phyloP scores from a whole-genome alignment of 2,329 filamentous ascomycete species.

The Colletotrichum abscissum region DNA sequence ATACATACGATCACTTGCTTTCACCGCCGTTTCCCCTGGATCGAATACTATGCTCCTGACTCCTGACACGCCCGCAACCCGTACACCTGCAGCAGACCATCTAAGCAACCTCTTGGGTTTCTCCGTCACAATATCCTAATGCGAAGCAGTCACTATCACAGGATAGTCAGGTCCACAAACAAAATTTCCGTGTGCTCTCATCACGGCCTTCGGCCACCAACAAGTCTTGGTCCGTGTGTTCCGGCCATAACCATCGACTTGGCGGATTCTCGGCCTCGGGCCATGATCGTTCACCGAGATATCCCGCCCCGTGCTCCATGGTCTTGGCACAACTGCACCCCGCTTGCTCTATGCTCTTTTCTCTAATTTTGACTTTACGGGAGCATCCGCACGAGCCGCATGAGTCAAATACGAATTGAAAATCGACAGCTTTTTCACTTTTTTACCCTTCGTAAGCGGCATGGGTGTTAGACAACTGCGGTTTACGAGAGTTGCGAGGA shows the following conservation, averaged over 20 bases:
- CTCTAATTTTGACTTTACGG: neutral
- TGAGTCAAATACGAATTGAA: neutral
- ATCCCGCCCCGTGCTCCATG: neutral
- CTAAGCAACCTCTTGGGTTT: neutral
- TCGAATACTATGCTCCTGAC: neutral
- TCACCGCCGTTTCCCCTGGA: neutral
- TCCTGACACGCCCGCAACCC: neutral
- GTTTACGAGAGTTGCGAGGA: neutral
- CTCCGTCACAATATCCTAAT: neutral
- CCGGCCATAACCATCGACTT: neutral
- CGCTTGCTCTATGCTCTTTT: neutral
- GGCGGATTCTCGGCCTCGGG: neutral
- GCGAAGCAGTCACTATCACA: neutral
- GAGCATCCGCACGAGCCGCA: neutral
- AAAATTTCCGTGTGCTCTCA: neutral
- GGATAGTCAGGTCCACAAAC: neutral
- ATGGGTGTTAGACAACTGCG: neutral
- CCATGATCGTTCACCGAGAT: neutral
- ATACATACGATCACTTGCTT: neutral
- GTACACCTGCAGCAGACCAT: conserved; percentile 7
- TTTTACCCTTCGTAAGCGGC: neutral
- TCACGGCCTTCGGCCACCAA: neutral
- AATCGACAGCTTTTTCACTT: neutral
- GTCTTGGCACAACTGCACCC: neutral
- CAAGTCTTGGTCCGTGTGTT: neutral